A percentile compares a stretch with the other conserved stretches of the same genome.
Conservation (phyloP, 352 stramenopile species). For the Plasmopara viticola region DNA sequence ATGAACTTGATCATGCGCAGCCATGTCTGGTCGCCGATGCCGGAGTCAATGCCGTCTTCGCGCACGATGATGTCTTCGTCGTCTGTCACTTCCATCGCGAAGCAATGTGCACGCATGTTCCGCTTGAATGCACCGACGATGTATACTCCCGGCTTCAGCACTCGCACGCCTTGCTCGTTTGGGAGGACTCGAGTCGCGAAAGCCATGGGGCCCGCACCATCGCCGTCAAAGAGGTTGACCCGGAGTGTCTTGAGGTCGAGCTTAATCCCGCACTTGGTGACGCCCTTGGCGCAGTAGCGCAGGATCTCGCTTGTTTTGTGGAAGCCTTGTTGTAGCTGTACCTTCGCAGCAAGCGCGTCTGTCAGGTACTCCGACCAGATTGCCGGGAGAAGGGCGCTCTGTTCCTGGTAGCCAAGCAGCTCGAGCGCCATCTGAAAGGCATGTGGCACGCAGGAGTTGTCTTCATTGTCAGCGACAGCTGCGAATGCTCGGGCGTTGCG, state of each 20-base stretch:
- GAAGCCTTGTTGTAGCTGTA: constrained; percentile 1
- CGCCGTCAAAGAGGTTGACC: neutral
- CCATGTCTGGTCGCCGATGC: neutral
- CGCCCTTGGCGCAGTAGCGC: neutral
- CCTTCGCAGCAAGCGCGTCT: neutral
- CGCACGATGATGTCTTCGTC: neutral
- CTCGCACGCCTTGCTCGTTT: neutral
- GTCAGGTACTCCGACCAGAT: neutral
- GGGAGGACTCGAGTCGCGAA: neutral
- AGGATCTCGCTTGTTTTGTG: constrained; percentile 1
- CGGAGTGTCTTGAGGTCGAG: neutral
- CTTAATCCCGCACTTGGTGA: neutral
- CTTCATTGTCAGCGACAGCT: neutral
- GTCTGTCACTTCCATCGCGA: neutral
- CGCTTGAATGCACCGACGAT: neutral
- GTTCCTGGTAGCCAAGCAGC: neutral
- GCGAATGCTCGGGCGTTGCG: neutral
- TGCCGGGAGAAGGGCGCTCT: neutral
- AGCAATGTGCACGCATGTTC: neutral
- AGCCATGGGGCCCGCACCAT: neutral
- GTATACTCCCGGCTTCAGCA: neutral
- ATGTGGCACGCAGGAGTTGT: constrained; percentile 1
- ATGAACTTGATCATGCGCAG: constrained; percentile 1
- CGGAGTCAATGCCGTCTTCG: neutral
- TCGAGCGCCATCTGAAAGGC: constrained; percentile 3